Evolutionary conservation across 2,329 filamentous ascomycete species (phyloP).

Genomic region (Trichoderma arundinaceum): DNA sequence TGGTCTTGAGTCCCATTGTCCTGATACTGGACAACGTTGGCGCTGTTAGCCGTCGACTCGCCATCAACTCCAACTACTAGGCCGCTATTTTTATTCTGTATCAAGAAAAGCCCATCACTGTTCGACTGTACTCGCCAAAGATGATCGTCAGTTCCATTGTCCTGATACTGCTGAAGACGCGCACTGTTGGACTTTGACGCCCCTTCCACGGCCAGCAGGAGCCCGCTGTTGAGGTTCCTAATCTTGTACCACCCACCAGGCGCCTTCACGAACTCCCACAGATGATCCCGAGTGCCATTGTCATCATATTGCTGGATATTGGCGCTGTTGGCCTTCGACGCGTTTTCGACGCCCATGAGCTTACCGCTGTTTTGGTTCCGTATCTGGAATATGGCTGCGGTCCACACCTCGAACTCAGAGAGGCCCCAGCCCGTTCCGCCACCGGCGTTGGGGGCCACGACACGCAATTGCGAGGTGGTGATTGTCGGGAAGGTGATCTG

Average conservation of each 20-base stretch:
- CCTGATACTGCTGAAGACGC: background rate
- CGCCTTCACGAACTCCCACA: background rate
- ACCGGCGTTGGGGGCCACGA: background rate
- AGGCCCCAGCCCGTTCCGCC: background rate
- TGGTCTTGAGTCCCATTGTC: background rate
- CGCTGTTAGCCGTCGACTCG: background rate
- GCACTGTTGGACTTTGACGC: background rate
- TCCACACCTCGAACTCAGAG: background rate
- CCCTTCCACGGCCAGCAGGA: background rate
- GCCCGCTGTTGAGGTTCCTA: background rate
- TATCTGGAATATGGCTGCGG: background rate
- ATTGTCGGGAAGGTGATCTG: background rate
- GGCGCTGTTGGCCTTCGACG: background rate
- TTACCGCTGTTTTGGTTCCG: slow-evolving; percentile 5
- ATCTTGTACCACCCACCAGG: slow-evolving; percentile 3
- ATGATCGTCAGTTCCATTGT: background rate
- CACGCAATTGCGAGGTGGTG: background rate
- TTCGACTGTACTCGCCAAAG: background rate
- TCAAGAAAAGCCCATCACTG: background rate
- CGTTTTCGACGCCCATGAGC: background rate
- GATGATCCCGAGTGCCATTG: background rate
- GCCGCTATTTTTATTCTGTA: background rate
- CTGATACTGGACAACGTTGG: slow-evolving; percentile 3
- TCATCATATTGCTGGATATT: background rate
- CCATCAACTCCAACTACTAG: background rate